Percentiles rank a stretch among this genome's conserved stretches.
phyloP scores from a whole-genome alignment of 2,329 filamentous ascomycete genomes.

The Fusarium anguioides region DNA sequence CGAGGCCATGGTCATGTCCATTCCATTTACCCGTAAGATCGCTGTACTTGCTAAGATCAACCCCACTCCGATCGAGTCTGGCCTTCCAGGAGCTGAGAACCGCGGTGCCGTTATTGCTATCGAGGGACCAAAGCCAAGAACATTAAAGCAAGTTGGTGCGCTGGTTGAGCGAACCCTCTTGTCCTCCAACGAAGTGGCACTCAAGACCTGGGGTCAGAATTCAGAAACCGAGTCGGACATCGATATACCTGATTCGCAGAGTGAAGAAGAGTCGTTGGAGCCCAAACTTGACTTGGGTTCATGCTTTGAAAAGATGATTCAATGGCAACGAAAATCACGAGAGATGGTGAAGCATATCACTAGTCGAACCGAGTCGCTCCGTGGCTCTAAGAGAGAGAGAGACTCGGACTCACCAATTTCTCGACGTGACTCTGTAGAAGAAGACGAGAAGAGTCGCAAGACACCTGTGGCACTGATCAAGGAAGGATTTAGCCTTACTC shows the following conservation, averaged over 20 bases:
- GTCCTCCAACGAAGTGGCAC: conserved; percentile 53
- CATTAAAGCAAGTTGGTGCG: conserved; percentile 67
- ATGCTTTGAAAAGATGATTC: conserved; percentile 75
- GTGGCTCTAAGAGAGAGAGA: conserved; percentile 14
- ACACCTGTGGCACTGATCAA: conserved; percentile 81
- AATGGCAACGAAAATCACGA: conserved; percentile 80
- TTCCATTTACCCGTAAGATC: conserved; percentile 80
- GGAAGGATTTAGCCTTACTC: conserved; percentile 81
- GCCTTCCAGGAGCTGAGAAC: conserved; percentile 51
- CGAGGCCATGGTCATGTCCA: conserved; percentile 79
- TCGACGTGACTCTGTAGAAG: conserved; percentile 24
- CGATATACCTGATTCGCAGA: conserved; percentile 17
- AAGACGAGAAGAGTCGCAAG: conserved; percentile 16
- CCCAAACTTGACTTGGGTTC: conserved; percentile 59
- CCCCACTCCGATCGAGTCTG: conserved; percentile 65
- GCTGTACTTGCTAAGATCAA: conserved; percentile 80
- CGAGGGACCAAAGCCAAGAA: conserved; percentile 74
- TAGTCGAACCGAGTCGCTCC: conserved; percentile 16
- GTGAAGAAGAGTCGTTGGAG: conserved; percentile 29
- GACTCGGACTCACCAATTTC: conserved; percentile 12
- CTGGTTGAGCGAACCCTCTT: conserved; percentile 73
- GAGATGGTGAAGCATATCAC: conserved; percentile 71
- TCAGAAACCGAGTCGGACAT: conserved; percentile 23
- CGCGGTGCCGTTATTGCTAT: conserved; percentile 86
- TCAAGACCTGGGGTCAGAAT: conserved; percentile 59